Conservation (phyloP, 257 asterid genomes). For the Penstemon barbatus region DNA sequence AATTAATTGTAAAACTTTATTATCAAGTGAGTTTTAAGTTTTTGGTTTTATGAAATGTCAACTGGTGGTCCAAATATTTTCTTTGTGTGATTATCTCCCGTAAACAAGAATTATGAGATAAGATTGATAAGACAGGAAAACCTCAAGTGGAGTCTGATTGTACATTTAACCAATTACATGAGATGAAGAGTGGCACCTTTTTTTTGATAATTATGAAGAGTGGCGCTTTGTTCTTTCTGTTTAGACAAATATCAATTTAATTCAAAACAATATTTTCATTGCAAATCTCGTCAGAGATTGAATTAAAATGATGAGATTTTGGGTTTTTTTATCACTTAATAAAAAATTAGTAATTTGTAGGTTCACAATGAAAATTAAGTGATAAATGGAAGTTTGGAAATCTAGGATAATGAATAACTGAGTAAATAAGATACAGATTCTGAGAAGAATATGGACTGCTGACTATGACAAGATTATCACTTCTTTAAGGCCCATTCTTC, state of each 20-base stretch:
- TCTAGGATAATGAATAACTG: slow-evolving; percentile 10
- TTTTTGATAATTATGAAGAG: neutral
- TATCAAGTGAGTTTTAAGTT: neutral
- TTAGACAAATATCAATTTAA: neutral
- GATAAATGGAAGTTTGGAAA: slow-evolving; percentile 1
- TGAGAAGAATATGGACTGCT: slow-evolving; percentile 3
- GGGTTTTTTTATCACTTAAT: neutral
- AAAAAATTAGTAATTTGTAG: slow-evolving; percentile 10
- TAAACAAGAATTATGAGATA: slow-evolving; percentile 17
- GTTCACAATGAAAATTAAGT: slow-evolving; percentile 7
- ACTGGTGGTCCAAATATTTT: neutral
- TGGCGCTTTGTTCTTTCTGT: neutral
- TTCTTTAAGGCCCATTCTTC: slow-evolving; percentile 14
- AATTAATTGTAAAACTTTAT: slow-evolving; percentile 1
- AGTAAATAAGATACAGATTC: slow-evolving; percentile 7
- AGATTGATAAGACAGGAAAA: slow-evolving; percentile 15
- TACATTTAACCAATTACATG: neutral
- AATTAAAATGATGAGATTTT: neutral
- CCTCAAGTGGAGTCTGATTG: neutral
- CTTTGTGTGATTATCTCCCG: slow-evolving; percentile 3
- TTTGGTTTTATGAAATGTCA: slow-evolving; percentile 22
- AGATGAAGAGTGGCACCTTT: neutral
- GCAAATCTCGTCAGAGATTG: neutral
- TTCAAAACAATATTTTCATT: neutral
- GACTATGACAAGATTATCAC: slow-evolving; percentile 14